phyloP scores from a whole-genome alignment of 768 basidiomycete genomes.

The Galerina sulciceps region DNA sequence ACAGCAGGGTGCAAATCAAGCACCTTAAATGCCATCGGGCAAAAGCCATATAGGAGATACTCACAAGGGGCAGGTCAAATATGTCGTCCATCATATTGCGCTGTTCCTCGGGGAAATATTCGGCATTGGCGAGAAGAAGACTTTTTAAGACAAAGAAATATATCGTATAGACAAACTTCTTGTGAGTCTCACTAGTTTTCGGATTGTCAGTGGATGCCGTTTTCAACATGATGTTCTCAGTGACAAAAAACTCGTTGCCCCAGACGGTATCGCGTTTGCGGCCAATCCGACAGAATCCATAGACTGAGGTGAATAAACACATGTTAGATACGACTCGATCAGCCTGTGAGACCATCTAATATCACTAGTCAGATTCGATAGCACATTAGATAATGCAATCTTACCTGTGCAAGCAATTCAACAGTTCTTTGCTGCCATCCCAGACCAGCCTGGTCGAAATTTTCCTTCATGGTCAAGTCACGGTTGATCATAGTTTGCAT shows the following conservation, averaged over 20 bases:
- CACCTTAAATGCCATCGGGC: not conserved
- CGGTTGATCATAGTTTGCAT: too few species aligned
- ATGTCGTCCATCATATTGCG: not conserved
- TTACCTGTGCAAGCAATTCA: too few species aligned
- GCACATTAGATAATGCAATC: too few species aligned
- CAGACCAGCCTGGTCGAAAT: too few species aligned
- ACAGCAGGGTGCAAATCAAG: not conserved
- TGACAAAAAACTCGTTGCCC: not conserved
- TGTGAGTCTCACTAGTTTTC: not conserved
- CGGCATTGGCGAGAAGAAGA: not conserved
- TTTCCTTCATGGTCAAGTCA: too few species aligned
- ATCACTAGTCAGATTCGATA: too few species aligned
- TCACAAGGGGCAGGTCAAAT: not conserved
- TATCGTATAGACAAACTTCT: not conserved
- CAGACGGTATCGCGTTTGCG: not conserved
- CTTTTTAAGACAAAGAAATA: not conserved
- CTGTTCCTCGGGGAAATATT: not conserved
- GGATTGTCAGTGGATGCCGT: not conserved
- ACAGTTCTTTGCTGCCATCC: too few species aligned
- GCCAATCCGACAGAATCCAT: not conserved
- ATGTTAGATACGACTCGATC: not conserved
- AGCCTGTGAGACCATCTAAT: not conserved
- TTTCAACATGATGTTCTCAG: not conserved
- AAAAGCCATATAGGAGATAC: not conserved
- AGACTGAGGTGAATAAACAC: not conserved